Evolutionary conservation across 2,329 filamentous ascomycete species (phyloP).

Genomic region (Ascochyta koolunga): DNA sequence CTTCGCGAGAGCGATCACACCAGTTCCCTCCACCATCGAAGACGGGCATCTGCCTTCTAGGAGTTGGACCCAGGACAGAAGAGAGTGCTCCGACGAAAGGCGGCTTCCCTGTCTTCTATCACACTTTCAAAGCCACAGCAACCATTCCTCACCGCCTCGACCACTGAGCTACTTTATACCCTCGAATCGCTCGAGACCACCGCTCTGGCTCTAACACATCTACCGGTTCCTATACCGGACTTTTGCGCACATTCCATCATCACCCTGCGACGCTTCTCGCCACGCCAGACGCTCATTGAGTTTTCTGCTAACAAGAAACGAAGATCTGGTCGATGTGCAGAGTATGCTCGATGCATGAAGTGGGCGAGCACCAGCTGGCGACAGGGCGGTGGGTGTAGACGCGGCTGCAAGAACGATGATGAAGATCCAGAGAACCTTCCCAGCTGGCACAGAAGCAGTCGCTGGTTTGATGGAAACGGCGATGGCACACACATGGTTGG

Average conservation of each 20-base stretch:
- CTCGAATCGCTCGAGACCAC: conserved; percentile 46
- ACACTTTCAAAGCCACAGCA: conserved; percentile 15
- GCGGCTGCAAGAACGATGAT: conserved; percentile 42
- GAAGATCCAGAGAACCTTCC: conserved; percentile 40
- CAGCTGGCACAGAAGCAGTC: conserved; percentile 42
- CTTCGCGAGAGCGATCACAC: conserved; percentile 31
- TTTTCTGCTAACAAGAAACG: conserved; percentile 31
- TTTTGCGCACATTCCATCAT: conserved; percentile 42
- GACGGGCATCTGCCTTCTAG: neutral
- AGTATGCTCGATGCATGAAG: conserved; percentile 44
- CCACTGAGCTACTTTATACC: conserved; percentile 33
- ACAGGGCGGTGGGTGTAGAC: conserved; percentile 38
- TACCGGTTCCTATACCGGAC: conserved; percentile 33
- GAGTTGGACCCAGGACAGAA: conserved; percentile 14
- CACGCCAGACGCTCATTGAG: conserved; percentile 32
- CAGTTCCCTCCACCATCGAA: conserved; percentile 6
- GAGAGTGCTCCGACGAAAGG: conserved; percentile 28
- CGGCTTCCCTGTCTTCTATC: conserved; percentile 18
- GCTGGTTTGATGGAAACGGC: conserved; percentile 38
- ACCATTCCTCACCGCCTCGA: conserved; percentile 29
- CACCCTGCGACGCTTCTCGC: conserved; percentile 35
- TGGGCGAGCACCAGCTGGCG: conserved; percentile 41
- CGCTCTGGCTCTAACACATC: conserved; percentile 32
- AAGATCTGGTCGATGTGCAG: conserved; percentile 30
- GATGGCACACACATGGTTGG: conserved; percentile 41